Percentiles rank a stretch among this genome's conserved stretches.
Conservation (phyloP, 2,329 filamentous ascomycete species). For the Ciborinia camelliae region DNA sequence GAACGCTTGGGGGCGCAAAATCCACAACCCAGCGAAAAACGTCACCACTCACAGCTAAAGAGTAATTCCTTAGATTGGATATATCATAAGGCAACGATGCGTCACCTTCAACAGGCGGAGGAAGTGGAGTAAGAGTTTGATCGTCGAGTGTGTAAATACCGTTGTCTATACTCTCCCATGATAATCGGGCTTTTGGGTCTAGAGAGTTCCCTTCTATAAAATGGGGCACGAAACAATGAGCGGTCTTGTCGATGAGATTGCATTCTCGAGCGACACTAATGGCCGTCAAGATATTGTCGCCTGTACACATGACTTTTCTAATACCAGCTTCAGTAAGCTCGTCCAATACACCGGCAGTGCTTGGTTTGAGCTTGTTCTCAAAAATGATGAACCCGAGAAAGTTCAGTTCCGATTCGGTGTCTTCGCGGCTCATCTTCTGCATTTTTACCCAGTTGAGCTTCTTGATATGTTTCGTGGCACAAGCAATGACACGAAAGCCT, state of each 20-base stretch:
- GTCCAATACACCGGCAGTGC: conserved; percentile 73
- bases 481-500: conserved; percentile 94
- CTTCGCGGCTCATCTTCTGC: conserved; percentile 84
- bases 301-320: conserved; percentile 91
- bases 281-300: conserved; percentile 95
- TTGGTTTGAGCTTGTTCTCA: conserved; percentile 95
- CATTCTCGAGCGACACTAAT: conserved; percentile 94
- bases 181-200: conserved; percentile 68
- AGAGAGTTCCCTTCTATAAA: conserved; percentile 77
- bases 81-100: conserved; percentile 83
- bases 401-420: conserved; percentile 78
- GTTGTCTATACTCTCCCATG: conserved; percentile 96
- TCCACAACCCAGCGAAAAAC: conserved; percentile 97
- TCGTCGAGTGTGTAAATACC: conserved; percentile 72
- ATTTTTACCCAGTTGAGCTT: conserved; percentile 92
- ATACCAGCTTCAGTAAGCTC: conserved; percentile 83
- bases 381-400: conserved; percentile 98
- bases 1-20: conserved; percentile 75
- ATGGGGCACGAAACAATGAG: conserved; percentile 89
- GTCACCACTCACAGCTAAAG: conserved; percentile 84
- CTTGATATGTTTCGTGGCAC: conserved; percentile 81
- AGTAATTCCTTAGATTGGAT: conserved; percentile 78
- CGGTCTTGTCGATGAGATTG: conserved; percentile 71
- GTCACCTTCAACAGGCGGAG: conserved; percentile 68
- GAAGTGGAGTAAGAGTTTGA: conserved; percentile 71